Evolutionary conservation across 2,329 filamentous ascomycete genomes (phyloP).

Genomic region (Elsinoe ampelina): DNA sequence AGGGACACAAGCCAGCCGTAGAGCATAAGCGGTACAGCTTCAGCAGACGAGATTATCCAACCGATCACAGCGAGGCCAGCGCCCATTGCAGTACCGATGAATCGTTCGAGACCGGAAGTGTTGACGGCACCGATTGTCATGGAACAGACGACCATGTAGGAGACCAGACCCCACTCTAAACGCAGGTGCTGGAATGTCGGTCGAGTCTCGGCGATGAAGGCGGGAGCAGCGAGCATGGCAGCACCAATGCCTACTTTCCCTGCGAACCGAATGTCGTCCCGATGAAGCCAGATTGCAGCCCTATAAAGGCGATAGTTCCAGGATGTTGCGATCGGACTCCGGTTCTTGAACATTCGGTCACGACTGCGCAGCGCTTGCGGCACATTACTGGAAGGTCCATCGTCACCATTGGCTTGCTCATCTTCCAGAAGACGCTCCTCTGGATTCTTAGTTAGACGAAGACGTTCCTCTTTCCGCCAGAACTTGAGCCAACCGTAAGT

Average conservation of each 20-base stretch:
- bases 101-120: constrained; percentile 78
- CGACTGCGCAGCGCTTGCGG: neutral
- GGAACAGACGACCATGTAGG: constrained; percentile 95
- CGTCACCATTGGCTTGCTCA: neutral
- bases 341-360: neutral
- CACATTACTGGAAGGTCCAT: neutral
- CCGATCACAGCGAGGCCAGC: constrained; percentile 63
- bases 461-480: constrained; percentile 46
- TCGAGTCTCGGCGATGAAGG: constrained; percentile 70
- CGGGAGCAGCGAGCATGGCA: constrained; percentile 76
- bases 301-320: constrained; percentile 45
- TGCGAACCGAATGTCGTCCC: constrained; percentile 66
- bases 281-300: constrained; percentile 47
- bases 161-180: constrained; percentile 92
- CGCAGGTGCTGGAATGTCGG: constrained; percentile 79
- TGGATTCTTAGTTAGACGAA: constrained; percentile 6
- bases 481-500: constrained; percentile 82
- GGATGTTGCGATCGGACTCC: constrained; percentile 16
- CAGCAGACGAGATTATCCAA: constrained; percentile 69
- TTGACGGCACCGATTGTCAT: constrained; percentile 97
- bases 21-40: constrained; percentile 64
- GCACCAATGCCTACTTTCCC: constrained; percentile 91
- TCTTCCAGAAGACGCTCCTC: neutral
- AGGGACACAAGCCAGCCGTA: constrained; percentile 74
- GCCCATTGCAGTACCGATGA: constrained; percentile 77